Base-by-base conservation (phyloP, 306 rosid species). In the Prinsepia uniflora region DNA sequence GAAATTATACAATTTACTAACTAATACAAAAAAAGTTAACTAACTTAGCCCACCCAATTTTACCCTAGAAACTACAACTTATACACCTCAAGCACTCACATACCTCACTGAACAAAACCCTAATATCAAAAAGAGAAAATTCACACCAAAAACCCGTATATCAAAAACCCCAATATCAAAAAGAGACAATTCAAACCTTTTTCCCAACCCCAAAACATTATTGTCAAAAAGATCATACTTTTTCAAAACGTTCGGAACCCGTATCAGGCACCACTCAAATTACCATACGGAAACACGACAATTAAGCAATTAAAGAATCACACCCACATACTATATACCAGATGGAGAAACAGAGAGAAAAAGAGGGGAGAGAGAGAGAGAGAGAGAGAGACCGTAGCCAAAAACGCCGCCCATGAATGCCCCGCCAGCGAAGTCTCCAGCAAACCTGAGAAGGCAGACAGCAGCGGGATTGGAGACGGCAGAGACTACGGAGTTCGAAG, bases 331-430 rank as follows among this genome's bases (percentile, higher is more conserved):
- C 46, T n/a, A 36, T 13, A 6, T 6, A 8, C 24, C 15, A 14
- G 2, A 9, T 0, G 47, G 46, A 61, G 55, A 40, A 43, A 20
- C 22, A 17, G 71, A 43, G 53, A 50, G 69, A 34, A 6, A 49
- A 30, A 17, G 5, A 44, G 63, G 59, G 55, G 63, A 66, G 55
- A 43, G 39, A 17, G 45, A 30, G 68, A 53, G 65, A 50, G 67
- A 40, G 5, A 58, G 50, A 7, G 15, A 43, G 13, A 30, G 9
- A 94, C 99, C 99, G 47, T 89, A 94, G 81, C 99, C 99, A 47
- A 94, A 94, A 62, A 94, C 73, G 83, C 95, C 89, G 78, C 99
- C 99, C 97, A 94, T 94, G 80, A 94, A 75, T 57, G 95, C 99
- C 18, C 99, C 97, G 50, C 83, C 87, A 61, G 83, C 84, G 42